Evolutionary conservation across 2,329 filamentous ascomycete species (phyloP).

Genomic region (Penicillium oxalicum): DNA sequence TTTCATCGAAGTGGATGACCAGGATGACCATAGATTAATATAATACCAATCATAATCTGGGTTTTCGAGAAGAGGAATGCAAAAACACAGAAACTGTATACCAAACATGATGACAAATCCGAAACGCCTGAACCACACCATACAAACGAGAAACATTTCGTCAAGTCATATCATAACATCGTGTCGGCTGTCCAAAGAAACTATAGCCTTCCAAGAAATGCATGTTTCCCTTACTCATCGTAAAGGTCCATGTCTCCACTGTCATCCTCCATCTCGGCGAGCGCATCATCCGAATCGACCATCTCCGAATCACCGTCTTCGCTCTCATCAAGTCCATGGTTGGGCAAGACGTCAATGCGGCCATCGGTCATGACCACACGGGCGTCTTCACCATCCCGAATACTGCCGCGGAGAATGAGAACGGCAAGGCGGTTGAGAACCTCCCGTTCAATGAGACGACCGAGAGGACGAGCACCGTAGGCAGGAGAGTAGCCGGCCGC

Average conservation of each 20-base stretch:
- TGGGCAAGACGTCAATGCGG: constrained; percentile 73
- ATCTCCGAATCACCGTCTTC: constrained; percentile 61
- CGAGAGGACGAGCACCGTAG: constrained; percentile 85
- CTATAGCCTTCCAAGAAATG: background rate
- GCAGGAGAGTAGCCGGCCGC: constrained; percentile 88
- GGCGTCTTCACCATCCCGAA: constrained; percentile 80
- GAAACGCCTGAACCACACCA: too few relatives aligned
- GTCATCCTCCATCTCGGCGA: constrained; percentile 62
- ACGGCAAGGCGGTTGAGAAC: constrained; percentile 91
- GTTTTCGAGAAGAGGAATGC: too few relatives aligned
- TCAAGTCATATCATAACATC: too few relatives aligned
- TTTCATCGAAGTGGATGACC: too few relatives aligned
- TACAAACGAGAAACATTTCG: too few relatives aligned
- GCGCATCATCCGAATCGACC: constrained; percentile 68
- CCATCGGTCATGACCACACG: constrained; percentile 72
- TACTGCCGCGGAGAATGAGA: constrained; percentile 75
- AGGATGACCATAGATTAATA: too few relatives aligned
- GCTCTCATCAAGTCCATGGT: constrained; percentile 57
- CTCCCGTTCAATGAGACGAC: constrained; percentile 91
- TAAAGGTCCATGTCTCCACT: constrained; percentile 59
- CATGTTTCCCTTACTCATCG: constrained; percentile 33
- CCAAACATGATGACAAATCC: too few relatives aligned
- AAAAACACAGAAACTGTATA: too few relatives aligned
- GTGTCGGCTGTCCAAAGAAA: too few relatives aligned
- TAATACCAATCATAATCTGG: too few relatives aligned